Evolutionary conservation across 305 asterid species (phyloP).

Genomic region (Fraxinus floribunda): DNA sequence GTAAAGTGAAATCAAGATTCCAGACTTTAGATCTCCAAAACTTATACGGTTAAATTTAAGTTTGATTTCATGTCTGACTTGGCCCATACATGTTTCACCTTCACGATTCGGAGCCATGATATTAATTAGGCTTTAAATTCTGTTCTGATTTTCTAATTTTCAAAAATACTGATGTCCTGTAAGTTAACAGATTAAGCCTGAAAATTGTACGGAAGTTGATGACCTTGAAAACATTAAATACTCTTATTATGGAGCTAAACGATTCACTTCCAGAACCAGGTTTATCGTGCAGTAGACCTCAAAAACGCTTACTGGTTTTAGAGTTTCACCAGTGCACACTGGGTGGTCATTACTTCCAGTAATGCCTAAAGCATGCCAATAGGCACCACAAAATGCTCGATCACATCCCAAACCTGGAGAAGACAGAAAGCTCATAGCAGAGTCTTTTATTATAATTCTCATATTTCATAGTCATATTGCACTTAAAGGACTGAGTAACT

Average conservation of each 20-base stretch:
- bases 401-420: slow-evolving; percentile 92
- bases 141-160: neutral
- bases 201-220: neutral
- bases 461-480: neutral
- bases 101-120: neutral
- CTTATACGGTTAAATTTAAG: neutral
- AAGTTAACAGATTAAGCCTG: neutral
- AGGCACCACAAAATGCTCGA: slow-evolving; percentile 94
- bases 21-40: neutral
- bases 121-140: neutral
- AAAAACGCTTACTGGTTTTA: slow-evolving; percentile 60
- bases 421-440: slow-evolving; percentile 20
- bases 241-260: neutral
- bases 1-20: neutral
- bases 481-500: neutral
- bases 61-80: neutral
- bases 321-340: slow-evolving; percentile 61
- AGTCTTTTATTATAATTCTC: neutral
- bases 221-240: neutral
- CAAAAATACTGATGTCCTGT: neutral
- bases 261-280: neutral
- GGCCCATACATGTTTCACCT: neutral
- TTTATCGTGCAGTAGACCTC: neutral
- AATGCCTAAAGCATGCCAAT: slow-evolving; percentile 80
- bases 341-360: slow-evolving; percentile 44